Evolutionary conservation across 2,329 filamentous ascomycete genomes (phyloP).

Genomic region (Rhynchosporium agropyri): DNA sequence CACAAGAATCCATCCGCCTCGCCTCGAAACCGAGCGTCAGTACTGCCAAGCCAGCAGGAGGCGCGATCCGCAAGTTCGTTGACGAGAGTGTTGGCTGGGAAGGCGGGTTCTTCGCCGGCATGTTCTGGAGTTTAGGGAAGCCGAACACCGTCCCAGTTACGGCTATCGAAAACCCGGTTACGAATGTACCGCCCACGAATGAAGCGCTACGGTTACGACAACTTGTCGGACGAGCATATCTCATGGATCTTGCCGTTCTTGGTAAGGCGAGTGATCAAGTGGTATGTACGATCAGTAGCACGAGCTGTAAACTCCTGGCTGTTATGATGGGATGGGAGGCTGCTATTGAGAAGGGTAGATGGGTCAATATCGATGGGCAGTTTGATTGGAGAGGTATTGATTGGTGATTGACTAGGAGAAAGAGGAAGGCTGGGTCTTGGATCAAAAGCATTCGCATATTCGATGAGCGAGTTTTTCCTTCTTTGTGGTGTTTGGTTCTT

Average conservation of each 20-base stretch:
- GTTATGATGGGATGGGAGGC: constrained; percentile 88
- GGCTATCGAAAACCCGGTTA: constrained; percentile 43
- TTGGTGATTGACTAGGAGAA: constrained; percentile 29
- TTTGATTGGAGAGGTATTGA: constrained; percentile 59
- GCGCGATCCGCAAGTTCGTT: constrained; percentile 64
- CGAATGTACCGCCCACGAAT: constrained; percentile 43
- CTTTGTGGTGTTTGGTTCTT: not conserved
- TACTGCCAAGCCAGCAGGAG: constrained; percentile 37
- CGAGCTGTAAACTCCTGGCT: constrained; percentile 72
- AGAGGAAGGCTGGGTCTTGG: not conserved
- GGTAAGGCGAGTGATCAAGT: constrained; percentile 68
- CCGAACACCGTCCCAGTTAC: constrained; percentile 43
- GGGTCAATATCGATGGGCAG: constrained; percentile 79
- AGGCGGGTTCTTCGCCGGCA: constrained; percentile 78
- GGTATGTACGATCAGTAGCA: constrained; percentile 75
- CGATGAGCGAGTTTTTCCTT: not conserved
- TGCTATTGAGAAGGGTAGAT: constrained; percentile 60
- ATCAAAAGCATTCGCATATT: not conserved
- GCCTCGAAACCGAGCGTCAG: constrained; percentile 63
- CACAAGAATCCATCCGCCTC: constrained; percentile 76
- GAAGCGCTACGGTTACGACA: constrained; percentile 68
- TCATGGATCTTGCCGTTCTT: constrained; percentile 78
- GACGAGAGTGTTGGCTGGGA: constrained; percentile 85
- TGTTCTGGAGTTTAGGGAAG: constrained; percentile 76
- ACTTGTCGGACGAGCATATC: constrained; percentile 77